phyloP scores from a whole-genome alignment of 305 asterid species.

The Solanum aculeatissimum region DNA sequence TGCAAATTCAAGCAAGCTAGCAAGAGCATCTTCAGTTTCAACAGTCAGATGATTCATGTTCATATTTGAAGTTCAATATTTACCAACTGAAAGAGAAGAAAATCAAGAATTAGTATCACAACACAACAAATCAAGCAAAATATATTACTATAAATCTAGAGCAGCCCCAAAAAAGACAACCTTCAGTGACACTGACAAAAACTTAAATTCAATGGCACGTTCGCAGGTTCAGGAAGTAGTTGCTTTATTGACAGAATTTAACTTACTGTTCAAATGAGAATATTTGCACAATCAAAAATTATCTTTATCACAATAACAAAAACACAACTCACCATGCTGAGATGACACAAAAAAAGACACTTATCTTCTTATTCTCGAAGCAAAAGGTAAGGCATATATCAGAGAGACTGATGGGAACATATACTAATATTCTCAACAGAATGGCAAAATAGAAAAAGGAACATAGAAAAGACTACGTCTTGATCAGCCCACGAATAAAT shows the following conservation, averaged over 20 bases:
- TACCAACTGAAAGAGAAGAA: not conserved
- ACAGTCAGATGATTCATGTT: conserved; percentile 30
- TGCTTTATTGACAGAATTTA: not conserved
- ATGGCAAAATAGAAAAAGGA: not conserved
- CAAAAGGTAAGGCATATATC: not conserved
- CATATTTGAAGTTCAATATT: conserved; percentile 3
- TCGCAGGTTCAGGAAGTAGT: not conserved
- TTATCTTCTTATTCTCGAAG: not conserved
- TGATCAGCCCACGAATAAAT: not conserved
- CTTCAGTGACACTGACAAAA: not conserved
- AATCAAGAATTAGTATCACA: not conserved
- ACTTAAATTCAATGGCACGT: not conserved
- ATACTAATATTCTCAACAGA: not conserved
- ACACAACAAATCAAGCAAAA: not conserved
- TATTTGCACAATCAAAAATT: not conserved
- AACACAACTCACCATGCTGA: not conserved
- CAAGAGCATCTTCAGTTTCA: conserved; percentile 49
- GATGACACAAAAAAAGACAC: not conserved
- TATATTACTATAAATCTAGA: not conserved
- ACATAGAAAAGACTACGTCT: not conserved
- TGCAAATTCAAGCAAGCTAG: conserved; percentile 64
- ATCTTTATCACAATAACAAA: not conserved
- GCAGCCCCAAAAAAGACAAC: not conserved
- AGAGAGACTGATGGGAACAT: not conserved
- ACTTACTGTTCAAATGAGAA: not conserved